Evolutionary conservation across 176 grass and related monocot species (phyloP).

Genomic region (Thalia dealbata): DNA sequence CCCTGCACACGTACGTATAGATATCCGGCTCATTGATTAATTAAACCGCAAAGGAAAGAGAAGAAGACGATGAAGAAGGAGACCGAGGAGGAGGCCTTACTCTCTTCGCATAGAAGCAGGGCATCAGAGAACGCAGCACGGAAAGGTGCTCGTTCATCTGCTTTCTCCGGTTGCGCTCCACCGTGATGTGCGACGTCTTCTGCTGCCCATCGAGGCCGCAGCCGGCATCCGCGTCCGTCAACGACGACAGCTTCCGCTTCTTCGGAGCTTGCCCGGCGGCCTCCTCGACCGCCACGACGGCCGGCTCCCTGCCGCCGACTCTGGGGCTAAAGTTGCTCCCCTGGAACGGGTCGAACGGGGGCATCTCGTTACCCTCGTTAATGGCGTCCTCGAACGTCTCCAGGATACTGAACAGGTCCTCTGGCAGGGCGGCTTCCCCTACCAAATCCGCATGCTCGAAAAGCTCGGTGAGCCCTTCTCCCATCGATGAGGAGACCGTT

Average conservation of each 20-base stretch:
- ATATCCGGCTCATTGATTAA: background rate
- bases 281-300: background rate
- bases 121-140: conserved; percentile 67
- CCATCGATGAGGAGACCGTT: conserved; percentile 7
- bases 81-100: conserved; percentile 8
- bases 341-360: background rate
- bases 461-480: conserved; percentile 34
- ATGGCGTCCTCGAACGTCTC: conserved; percentile 48
- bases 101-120: conserved; percentile 79
- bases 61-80: background rate
- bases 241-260: conserved; percentile 27
- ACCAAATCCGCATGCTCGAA: conserved; percentile 20
- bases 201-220: too few species aligned
- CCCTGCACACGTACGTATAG: conserved; percentile 22
- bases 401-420: conserved; percentile 59
- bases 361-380: background rate
- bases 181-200: conserved; percentile 47
- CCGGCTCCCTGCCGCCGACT: background rate
- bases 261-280: conserved; percentile 10
- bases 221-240: too few species aligned
- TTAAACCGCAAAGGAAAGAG: background rate
- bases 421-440: background rate
- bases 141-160: conserved; percentile 72
- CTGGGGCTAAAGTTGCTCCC: background rate
- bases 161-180: conserved; percentile 93